These are phyloP conservation scores for Talaromyces sp. DNA, from an alignment of 2,329 filamentous ascomycete genomes.

Conservation along the genomic window DNA sequence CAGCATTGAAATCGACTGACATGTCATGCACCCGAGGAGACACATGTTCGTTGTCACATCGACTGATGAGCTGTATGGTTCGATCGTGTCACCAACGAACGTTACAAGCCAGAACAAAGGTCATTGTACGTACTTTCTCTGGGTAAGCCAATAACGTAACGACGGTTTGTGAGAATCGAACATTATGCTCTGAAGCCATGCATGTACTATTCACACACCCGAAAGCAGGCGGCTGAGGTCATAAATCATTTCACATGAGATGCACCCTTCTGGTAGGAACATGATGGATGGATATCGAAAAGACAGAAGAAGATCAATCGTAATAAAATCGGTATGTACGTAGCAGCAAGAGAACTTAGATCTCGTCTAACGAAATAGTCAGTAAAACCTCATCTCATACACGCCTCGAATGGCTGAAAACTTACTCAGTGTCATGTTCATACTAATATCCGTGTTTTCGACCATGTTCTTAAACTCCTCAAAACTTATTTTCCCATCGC, in stretches of 20 bases:
- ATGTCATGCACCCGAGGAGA: neutral
- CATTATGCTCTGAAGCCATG: neutral
- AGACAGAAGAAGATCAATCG: neutral
- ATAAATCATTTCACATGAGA: constrained; percentile 15
- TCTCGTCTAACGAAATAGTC: neutral
- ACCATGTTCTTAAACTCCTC: constrained; percentile 99
- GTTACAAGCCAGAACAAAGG: neutral
- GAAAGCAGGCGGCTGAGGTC: neutral
- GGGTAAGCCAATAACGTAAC: neutral
- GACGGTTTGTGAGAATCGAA: neutral
- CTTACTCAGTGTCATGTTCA: constrained; percentile 66
- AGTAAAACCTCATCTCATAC: neutral
- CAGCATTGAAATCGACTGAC: neutral
- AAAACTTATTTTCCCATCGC: constrained; percentile 97
- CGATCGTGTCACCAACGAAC: neutral
- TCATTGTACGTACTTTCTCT: neutral
- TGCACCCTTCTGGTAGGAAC: neutral
- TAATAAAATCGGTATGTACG: neutral
- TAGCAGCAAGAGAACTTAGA: neutral
- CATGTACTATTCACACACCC: neutral
- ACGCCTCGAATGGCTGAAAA: constrained; percentile 14
- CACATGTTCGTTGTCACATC: neutral
- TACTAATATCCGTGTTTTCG: constrained; percentile 75
- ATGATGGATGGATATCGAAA: neutral
- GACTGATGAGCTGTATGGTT: neutral